Evolutionary conservation across 768 basidiomycete genomes (phyloP), one percentile per base, ranked within the genome.

Genomic region (Mycena latifolia): DNA sequence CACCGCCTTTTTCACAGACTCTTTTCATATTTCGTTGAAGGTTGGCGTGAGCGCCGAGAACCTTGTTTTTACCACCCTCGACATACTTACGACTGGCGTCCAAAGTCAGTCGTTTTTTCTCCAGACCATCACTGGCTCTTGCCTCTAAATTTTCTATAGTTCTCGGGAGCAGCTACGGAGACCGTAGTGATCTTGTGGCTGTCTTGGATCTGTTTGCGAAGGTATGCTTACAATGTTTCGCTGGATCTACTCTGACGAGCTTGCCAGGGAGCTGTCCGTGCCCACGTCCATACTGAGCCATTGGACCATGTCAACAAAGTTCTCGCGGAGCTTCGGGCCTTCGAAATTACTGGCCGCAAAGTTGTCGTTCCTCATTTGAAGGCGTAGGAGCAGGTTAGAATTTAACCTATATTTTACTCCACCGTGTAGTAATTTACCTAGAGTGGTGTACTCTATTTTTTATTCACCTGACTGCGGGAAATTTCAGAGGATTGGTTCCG

Each of bases 41-140:
- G 55, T 70, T 18, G 69, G 69, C 7, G 57, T 57, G 11, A 66
- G 56, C 17, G 39, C 43, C 5, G 68, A 71, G 8, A 60, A 55
- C 4, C 58, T 71, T 9, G 58, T 33, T 8, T 66, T 69, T 27
- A 56, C 12, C 35, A 59, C 65, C 7, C 2, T 55, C 33, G 58
- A 60, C 11, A 15, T 59, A 5, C 31, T 69, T 3, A 8, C 24
- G 12, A 25, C 28, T n/a, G 61, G 58, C 1, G 59, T 71, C 12
- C 55, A 61, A 39, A 62, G 69, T 66, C 2, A 22, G 18, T 43
- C 11, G 6, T 11, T 2, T 43, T 43, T 43, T 4, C 4, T 37
- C 37, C 37, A 37, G n/a, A n/a, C n/a, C n/a, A n/a, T 18, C 14
- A 39, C 4, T 39, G 39, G 18, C 6, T 22, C 25, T 47, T 12